phyloP scores from a whole-genome alignment of 768 basidiomycete genomes.

The Tulasnella sp. region DNA sequence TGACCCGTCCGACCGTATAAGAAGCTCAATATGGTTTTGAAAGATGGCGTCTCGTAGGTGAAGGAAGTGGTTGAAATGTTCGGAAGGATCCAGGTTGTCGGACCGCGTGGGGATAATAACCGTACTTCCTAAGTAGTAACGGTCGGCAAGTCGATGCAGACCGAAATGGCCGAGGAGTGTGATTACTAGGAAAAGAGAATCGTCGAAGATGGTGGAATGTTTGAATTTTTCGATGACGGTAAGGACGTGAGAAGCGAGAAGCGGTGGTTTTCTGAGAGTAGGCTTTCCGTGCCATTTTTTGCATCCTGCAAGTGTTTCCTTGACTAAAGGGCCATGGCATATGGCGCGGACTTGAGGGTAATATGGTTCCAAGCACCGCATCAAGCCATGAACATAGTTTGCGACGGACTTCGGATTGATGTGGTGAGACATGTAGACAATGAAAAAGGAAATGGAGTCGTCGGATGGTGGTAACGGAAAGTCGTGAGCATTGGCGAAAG shows the following conservation, averaged over 20 bases:
- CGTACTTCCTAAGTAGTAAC: slow-evolving; percentile 30
- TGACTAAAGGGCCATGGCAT: not conserved
- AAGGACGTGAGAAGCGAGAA: not conserved
- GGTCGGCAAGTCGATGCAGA: slow-evolving; percentile 34
- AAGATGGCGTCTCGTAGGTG: not conserved
- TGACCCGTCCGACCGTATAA: slow-evolving; percentile 40
- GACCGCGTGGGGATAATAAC: slow-evolving; percentile 22
- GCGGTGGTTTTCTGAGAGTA: not conserved
- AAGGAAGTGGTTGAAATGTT: slow-evolving; percentile 8
- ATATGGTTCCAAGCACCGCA: slow-evolving; percentile 13
- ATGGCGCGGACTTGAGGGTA: not conserved
- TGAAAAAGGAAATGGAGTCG: slow-evolving; percentile 27
- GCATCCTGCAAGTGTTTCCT: slow-evolving; percentile 16
- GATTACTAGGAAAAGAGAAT: slow-evolving; percentile 34
- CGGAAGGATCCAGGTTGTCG: not conserved
- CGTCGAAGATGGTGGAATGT: slow-evolving; percentile 29
- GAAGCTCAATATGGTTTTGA: slow-evolving; percentile 36
- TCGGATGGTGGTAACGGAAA: slow-evolving; percentile 17
- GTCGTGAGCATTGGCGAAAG: slow-evolving; percentile 22
- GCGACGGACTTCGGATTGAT: slow-evolving; percentile 21
- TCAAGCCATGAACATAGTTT: slow-evolving; percentile 22
- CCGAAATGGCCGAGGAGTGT: slow-evolving; percentile 32
- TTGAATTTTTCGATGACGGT: not conserved
- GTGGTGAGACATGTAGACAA: slow-evolving; percentile 22
- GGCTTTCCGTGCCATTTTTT: slow-evolving; percentile 13